These are phyloP conservation scores for Arabis alpina DNA, from an alignment of 345 rosid species.

Conservation along the genomic window DNA sequence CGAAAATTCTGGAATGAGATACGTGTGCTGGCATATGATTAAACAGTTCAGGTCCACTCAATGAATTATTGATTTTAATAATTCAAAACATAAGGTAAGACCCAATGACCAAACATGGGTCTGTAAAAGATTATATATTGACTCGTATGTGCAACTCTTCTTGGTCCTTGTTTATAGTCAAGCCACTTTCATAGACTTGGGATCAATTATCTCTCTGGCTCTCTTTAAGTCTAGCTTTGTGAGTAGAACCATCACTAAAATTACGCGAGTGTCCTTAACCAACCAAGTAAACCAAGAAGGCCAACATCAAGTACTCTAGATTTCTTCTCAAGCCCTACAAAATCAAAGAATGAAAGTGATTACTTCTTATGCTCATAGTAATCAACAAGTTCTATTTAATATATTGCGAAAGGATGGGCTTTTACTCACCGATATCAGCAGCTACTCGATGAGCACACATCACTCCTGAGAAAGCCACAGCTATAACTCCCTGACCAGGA, in stretches of 20 bases:
- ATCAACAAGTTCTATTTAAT: conserved; percentile 16
- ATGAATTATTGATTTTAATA: neutral
- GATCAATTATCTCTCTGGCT: conserved; percentile 2
- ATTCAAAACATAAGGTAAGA: neutral
- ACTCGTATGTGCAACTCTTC: conserved; percentile 8
- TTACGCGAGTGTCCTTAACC: conserved; percentile 83
- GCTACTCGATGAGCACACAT: conserved; percentile 99
- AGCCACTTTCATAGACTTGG: neutral
- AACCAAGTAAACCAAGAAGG: conserved; percentile 71
- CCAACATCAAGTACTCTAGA: conserved; percentile 68
- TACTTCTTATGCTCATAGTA: conserved; percentile 1
- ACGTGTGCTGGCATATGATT: neutral
- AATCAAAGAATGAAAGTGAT: neutral
- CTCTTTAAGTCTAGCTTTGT: conserved; percentile 5
- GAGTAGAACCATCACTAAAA: neutral
- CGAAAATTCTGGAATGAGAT: neutral
- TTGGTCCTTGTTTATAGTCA: conserved; percentile 8
- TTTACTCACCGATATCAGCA: conserved; percentile 83
- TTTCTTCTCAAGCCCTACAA: conserved; percentile 76
- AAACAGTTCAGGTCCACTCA: neutral
- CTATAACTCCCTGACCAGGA: conserved; percentile 98
- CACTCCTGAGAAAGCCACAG: conserved; percentile 94
- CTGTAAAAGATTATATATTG: conserved; percentile 1
- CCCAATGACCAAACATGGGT: conserved; percentile 12
- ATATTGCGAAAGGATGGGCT: neutral